These are phyloP conservation scores for Quercus berberidifolia DNA, from an alignment of 306 rosid genomes.

Conservation along the genomic window DNA sequence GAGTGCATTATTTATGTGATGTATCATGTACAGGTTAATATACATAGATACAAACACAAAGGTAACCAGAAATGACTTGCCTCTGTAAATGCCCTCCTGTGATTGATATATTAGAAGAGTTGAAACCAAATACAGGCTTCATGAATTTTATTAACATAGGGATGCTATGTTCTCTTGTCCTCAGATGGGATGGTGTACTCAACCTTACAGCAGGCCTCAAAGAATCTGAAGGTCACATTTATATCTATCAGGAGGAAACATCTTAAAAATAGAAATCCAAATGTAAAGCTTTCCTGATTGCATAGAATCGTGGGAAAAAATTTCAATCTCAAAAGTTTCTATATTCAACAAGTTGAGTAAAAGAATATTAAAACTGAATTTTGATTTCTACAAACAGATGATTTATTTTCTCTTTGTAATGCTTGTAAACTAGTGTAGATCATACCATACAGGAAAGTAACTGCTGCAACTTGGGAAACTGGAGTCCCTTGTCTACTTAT, in stretches of 20 bases:
- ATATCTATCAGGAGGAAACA: slow-evolving; percentile 14
- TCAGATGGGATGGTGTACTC: slow-evolving; percentile 60
- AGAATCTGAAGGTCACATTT: slow-evolving; percentile 53
- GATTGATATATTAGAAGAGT: slow-evolving; percentile 59
- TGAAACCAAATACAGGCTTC: slow-evolving; percentile 85
- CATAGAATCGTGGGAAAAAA: background rate
- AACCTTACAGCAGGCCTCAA: slow-evolving; percentile 72
- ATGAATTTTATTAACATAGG: slow-evolving; percentile 48
- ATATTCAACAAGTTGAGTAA: background rate
- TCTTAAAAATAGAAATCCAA: background rate
- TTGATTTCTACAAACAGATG: background rate
- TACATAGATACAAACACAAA: background rate
- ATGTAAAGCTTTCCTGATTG: background rate
- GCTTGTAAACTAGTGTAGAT: background rate
- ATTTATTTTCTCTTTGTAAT: background rate
- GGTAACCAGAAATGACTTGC: slow-evolving; percentile 38
- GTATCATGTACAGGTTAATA: background rate
- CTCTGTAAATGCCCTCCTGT: slow-evolving; percentile 68
- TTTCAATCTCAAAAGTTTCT: background rate
- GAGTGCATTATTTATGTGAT: background rate
- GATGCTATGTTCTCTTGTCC: slow-evolving; percentile 60
- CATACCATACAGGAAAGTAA: slow-evolving; percentile 78
- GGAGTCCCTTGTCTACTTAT: slow-evolving; percentile 74
- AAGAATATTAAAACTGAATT: background rate
- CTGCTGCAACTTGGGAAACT: slow-evolving; percentile 66